Evolutionary conservation across 305 asterid genomes (phyloP).

Genomic region (Fraxinus albicans): DNA sequence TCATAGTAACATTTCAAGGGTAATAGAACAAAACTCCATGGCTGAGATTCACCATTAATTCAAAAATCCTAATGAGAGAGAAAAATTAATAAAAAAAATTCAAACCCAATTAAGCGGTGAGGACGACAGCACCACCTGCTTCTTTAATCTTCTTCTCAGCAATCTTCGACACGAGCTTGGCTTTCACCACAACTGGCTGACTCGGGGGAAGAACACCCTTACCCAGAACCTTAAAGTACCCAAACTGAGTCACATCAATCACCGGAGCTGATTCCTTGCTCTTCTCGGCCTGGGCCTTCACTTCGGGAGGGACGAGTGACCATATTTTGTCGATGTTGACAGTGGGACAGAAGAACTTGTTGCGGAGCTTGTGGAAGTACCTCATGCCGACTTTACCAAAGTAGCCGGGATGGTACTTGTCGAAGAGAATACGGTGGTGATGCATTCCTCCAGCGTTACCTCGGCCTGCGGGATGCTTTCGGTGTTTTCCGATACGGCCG

Average conservation of each 20-base stretch:
- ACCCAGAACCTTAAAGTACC: background rate
- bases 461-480: slow-evolving; percentile 82
- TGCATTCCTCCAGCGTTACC: slow-evolving; percentile 87
- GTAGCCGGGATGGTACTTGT: slow-evolving; percentile 79
- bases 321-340: slow-evolving; percentile 70
- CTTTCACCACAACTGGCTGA: background rate
- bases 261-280: slow-evolving; percentile 46
- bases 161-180: background rate
- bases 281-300: slow-evolving; percentile 57
- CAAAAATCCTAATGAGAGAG: slow-evolving; percentile 1
- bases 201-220: background rate
- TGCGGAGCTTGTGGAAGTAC: slow-evolving; percentile 70
- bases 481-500: slow-evolving; percentile 74
- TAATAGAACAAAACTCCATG: background rate
- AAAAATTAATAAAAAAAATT: background rate
- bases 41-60: background rate
- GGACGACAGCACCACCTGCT: slow-evolving; percentile 8
- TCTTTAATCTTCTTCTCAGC: background rate
- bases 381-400: slow-evolving; percentile 83
- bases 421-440: slow-evolving; percentile 86
- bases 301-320: slow-evolving; percentile 75
- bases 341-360: slow-evolving; percentile 65
- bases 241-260: slow-evolving; percentile 50
- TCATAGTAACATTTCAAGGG: slow-evolving; percentile 15
- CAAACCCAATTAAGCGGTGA: slow-evolving; percentile 53